phyloP scores from a whole-genome alignment of 176 grass and related monocot genomes.

The Lolium rigidum region DNA sequence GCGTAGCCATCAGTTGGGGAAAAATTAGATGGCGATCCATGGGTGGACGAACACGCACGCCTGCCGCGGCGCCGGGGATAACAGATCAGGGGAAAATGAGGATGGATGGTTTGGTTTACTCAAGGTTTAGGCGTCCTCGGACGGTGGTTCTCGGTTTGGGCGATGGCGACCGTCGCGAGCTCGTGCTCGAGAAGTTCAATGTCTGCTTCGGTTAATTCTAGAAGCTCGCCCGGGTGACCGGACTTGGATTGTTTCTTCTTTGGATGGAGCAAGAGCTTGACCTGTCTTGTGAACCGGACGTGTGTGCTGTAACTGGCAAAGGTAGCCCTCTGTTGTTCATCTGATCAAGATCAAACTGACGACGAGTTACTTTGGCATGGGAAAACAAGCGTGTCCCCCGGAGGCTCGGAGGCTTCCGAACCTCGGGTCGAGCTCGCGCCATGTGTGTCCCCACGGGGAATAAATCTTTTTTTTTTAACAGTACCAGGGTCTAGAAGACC shows the following conservation, averaged over 20 bases:
- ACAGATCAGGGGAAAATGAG: neutral
- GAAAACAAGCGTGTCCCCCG: no score
- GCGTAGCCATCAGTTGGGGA: conserved; percentile 39
- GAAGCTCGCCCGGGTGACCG: neutral
- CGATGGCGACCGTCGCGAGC: neutral
- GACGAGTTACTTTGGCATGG: no score
- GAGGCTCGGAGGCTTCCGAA: no score
- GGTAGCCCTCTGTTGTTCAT: no score
- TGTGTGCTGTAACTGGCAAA: no score
- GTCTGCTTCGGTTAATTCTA: neutral
- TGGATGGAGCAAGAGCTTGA: no score
- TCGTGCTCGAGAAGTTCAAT: neutral
- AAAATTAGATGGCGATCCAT: conserved; percentile 26
- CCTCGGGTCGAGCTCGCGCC: no score
- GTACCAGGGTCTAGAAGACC: no score
- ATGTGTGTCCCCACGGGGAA: no score
- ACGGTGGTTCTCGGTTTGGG: neutral
- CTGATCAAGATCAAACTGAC: no score
- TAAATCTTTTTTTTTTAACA: no score
- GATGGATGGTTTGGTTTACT: no score
- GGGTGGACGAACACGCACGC: neutral
- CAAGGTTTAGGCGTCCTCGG: neutral
- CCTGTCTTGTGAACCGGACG: neutral
- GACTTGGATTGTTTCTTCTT: neutral
- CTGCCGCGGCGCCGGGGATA: neutral